Evolutionary conservation across 2,329 filamentous ascomycete genomes (phyloP).

Genomic region (Calcarisporium arbuscula): DNA sequence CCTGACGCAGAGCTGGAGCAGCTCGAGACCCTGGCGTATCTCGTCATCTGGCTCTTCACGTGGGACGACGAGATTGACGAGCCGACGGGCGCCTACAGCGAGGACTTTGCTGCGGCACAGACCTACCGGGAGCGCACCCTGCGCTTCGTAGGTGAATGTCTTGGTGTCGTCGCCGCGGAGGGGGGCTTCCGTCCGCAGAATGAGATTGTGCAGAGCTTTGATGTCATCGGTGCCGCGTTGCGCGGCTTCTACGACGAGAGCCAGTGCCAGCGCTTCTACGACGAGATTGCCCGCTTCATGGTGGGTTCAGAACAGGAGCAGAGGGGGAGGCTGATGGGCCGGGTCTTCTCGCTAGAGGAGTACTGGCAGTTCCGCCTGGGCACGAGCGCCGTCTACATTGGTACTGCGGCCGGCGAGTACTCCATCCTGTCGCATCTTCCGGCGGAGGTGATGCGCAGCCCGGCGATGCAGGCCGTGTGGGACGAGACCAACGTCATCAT

Average conservation of each 20-base stretch:
- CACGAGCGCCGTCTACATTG: too few species aligned
- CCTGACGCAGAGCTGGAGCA: neutral
- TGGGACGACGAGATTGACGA: slow-evolving; percentile 6
- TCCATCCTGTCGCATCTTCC: too few species aligned
- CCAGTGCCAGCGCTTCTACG: neutral
- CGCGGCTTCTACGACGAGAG: neutral
- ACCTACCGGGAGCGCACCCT: neutral
- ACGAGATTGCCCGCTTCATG: too few species aligned
- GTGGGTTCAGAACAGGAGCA: too few species aligned
- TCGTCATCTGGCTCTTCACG: slow-evolving; percentile 2
- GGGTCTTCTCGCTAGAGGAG: too few species aligned
- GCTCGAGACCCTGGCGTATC: neutral
- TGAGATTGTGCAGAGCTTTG: neutral
- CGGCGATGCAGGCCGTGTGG: too few species aligned
- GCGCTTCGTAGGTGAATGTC: neutral
- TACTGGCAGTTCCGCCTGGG: too few species aligned
- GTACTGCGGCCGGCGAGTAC: too few species aligned
- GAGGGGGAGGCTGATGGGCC: too few species aligned
- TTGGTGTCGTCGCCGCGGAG: neutral
- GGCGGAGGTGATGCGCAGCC: too few species aligned
- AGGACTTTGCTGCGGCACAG: neutral
- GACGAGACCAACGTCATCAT: too few species aligned
- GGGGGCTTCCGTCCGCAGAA: neutral
- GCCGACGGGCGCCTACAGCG: neutral
- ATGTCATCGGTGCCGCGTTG: neutral